phyloP scores from a whole-genome alignment of 768 basidiomycete species.

The Cystofilobasidium macerans region DNA sequence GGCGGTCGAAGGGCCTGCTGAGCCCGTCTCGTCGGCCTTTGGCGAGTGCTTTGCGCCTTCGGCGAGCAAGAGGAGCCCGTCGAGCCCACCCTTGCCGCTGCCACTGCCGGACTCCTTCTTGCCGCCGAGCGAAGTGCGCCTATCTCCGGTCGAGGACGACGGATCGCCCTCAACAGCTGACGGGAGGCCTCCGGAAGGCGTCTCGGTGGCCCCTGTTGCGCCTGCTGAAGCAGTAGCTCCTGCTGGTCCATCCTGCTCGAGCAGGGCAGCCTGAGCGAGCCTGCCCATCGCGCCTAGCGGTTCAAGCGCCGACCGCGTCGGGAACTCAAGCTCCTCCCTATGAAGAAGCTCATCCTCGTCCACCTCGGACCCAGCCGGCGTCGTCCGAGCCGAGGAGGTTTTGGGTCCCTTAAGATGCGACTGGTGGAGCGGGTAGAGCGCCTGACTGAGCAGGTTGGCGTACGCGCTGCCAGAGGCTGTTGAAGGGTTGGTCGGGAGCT shows the following conservation, averaged over 20 bases:
- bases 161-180: too few relatives aligned
- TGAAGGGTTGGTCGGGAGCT: neutral
- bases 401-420: neutral
- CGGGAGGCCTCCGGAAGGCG: too few relatives aligned
- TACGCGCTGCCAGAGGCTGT: neutral
- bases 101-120: slow-evolving; percentile 57
- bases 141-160: too few relatives aligned
- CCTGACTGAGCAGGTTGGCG: slow-evolving; percentile 2
- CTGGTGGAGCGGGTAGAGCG: neutral
- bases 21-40: neutral
- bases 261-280: slow-evolving; percentile 66
- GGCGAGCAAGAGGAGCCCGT: slow-evolving; percentile 4
- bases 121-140: neutral
- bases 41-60: slow-evolving; percentile 6
- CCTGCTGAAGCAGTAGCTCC: too few relatives aligned
- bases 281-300: slow-evolving; percentile 44
- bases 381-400: slow-evolving; percentile 19
- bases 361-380: slow-evolving; percentile 14
- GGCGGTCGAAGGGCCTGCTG: neutral
- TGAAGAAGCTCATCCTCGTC: slow-evolving; percentile 15
- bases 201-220: too few relatives aligned
- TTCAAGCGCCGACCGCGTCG: slow-evolving; percentile 23
- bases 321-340: slow-evolving; percentile 7
- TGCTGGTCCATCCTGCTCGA: too few relatives aligned
- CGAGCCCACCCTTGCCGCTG: slow-evolving; percentile 51